Evolutionary conservation across 1,284 basidiomycete species (phyloP), one percentile per base, ranked within the genome.

Genomic region (Pterulicium gracile): DNA sequence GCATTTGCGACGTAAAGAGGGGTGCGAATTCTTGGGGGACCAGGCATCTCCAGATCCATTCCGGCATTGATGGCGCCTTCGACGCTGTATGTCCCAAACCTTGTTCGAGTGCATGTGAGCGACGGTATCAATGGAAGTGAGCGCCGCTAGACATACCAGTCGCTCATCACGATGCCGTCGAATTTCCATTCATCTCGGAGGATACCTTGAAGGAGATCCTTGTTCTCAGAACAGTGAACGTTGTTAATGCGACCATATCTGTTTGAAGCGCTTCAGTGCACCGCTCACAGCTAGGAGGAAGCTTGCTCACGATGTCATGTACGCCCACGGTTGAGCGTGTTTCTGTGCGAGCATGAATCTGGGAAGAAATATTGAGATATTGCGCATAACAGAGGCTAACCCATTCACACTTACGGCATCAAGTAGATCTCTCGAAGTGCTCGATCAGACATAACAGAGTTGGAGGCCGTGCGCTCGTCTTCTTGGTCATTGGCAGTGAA

Each of bases 401-500:
- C n/a, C n/a, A n/a, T n/a, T n/a, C n/a, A n/a, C n/a, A n/a, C n/a
- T 52, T 65, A 82, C 66, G 81, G 80, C 56, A 79, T 77, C 17
- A 85, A 65, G 58, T 86, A 85, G 43, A 87, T 68, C 58, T 86
- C 82, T 47, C 81, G 70, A 18, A 86, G 62, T 19, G 81, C 77
- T 39, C 81, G 67, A 32, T 75, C 72, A 18, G 74, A 76, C 50
- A 85, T 61, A 32, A 81, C 72, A 13, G 77, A 78, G 34, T 81
- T 73, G 2, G 73, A 75, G 22, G 75, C 75, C 19, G 72, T 79
- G 20, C 77, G 68, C 53, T 81, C 77, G 53, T 80, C 70, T 56
- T 82, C 79, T 58, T 81, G 78, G 54, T 82, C 80, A 59, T 82
- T 84, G 13, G 63, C 74, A 35, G 73, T 68, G 47, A 70, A 68